phyloP scores from a whole-genome alignment of 164 flowering plant genomes.

The Chimonanthus praecox region DNA sequence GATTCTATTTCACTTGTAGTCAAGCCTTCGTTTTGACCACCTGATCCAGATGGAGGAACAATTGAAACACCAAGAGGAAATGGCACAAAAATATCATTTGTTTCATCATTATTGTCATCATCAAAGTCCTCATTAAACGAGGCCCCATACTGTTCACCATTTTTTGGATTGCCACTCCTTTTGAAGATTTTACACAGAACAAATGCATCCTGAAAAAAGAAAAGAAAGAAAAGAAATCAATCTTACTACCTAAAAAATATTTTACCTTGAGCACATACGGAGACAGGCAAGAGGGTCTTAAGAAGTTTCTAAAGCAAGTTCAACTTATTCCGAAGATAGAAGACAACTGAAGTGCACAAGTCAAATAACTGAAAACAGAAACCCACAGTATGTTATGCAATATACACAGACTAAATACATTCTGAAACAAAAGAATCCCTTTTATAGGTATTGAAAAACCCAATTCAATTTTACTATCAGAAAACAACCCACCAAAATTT shows the following conservation, averaged over 20 bases:
- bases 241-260: neutral
- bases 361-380: no score
- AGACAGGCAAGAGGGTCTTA: no score
- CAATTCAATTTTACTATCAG: no score
- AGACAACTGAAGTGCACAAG: no score
- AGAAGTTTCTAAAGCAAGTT: no score
- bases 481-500: no score
- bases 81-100: conserved; percentile 1
- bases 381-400: no score
- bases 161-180: conserved; percentile 54
- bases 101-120: conserved; percentile 46
- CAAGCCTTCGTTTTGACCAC: no score
- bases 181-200: conserved; percentile 64
- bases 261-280: neutral
- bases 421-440: no score
- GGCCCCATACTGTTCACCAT: conserved; percentile 50
- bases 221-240: neutral
- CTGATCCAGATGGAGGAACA: neutral
- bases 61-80: conserved; percentile 7
- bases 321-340: no score
- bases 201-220: conserved; percentile 40
- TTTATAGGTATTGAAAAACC: no score
- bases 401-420: no score
- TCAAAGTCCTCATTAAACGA: conserved; percentile 62
- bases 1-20: conserved; percentile 1